Percentiles rank a stretch among this genome's conserved stretches.
Evolutionary conservation across 1,139 yeast genomes (phyloP).

Genomic region (Petasospora rhodanensis): DNA sequence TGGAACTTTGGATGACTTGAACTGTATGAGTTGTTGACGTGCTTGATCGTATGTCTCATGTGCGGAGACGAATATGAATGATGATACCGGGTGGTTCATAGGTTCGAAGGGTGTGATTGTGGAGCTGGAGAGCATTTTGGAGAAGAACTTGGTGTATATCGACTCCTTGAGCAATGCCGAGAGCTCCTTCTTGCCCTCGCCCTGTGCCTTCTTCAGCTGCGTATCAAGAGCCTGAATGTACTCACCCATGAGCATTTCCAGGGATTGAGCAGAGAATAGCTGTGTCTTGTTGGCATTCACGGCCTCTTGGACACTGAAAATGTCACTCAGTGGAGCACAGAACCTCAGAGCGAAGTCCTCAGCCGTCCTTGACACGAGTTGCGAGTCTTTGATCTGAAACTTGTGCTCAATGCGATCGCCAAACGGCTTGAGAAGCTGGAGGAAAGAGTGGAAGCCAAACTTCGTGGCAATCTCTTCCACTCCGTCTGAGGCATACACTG

Average conservation of each 20-base stretch:
- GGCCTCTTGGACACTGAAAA: conserved; percentile 26
- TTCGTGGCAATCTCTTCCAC: conserved; percentile 45
- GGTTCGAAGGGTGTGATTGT: conserved; percentile 79
- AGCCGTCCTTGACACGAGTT: conserved; percentile 24
- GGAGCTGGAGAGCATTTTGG: conserved; percentile 57
- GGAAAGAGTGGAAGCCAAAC: conserved; percentile 32
- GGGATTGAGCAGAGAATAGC: conserved; percentile 29
- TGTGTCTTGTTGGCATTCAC: conserved; percentile 20
- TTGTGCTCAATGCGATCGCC: conserved; percentile 36
- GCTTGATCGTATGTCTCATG: conserved; percentile 42
- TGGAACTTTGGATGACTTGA: conserved; percentile 46
- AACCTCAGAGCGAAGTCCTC: conserved; percentile 38
- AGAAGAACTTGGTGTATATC: conserved; percentile 56
- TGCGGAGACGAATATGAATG: conserved; percentile 53
- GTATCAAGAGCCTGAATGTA: conserved; percentile 31
- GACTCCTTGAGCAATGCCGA: conserved; percentile 34
- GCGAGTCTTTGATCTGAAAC: conserved; percentile 38
- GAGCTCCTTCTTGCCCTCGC: conserved; percentile 21
- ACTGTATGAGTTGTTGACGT: conserved; percentile 45
- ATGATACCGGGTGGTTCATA: conserved; percentile 84
- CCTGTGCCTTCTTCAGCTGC: conserved; percentile 29
- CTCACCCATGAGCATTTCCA: conserved; percentile 30
- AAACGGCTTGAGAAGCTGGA: conserved; percentile 36
- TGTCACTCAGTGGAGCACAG: conserved; percentile 40
- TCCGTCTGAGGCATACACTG: conserved; percentile 48